phyloP scores from a whole-genome alignment of 768 basidiomycete species.

The Pleurotus citrinopileatus region DNA sequence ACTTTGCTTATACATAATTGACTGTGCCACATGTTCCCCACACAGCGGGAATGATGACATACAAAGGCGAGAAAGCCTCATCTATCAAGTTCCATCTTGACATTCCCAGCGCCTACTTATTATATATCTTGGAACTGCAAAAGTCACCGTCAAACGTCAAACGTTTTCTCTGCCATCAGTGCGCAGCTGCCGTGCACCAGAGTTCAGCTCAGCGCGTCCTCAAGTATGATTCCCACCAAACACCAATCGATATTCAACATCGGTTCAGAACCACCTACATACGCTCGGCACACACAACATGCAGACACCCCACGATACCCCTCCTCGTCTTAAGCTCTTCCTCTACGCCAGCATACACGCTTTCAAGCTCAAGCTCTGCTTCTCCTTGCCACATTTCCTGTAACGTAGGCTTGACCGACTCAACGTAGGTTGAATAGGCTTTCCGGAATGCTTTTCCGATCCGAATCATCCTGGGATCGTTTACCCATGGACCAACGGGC shows the following conservation, averaged over 20 bases:
- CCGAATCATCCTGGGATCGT: slow-evolving; percentile 25
- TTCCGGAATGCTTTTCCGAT: slow-evolving; percentile 43
- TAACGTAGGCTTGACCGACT: slow-evolving; percentile 49
- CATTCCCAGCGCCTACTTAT: not conserved
- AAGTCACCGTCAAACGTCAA: too few relatives aligned
- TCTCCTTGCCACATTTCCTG: slow-evolving; percentile 33
- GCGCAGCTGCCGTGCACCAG: not conserved
- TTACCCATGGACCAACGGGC: slow-evolving; percentile 58
- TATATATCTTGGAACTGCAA: not conserved
- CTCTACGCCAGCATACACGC: slow-evolving; percentile 38
- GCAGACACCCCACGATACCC: slow-evolving; percentile 48
- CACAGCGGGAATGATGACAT: too few relatives aligned
- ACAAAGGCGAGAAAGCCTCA: too few relatives aligned
- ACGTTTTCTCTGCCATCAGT: too few relatives aligned
- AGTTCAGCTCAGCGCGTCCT: not conserved
- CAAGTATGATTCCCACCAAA: too few relatives aligned
- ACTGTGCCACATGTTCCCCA: too few relatives aligned
- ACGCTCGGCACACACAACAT: slow-evolving; percentile 43
- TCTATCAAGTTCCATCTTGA: slow-evolving; percentile 3
- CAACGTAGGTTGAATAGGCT: slow-evolving; percentile 38
- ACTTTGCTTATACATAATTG: too few relatives aligned
- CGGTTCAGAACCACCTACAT: not conserved
- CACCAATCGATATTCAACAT: too few relatives aligned
- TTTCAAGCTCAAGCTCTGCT: slow-evolving; percentile 27
- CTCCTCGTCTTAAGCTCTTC: slow-evolving; percentile 41